Conservation (phyloP, 768 basidiomycete species). For the Collybiopsis luxurians region DNA sequence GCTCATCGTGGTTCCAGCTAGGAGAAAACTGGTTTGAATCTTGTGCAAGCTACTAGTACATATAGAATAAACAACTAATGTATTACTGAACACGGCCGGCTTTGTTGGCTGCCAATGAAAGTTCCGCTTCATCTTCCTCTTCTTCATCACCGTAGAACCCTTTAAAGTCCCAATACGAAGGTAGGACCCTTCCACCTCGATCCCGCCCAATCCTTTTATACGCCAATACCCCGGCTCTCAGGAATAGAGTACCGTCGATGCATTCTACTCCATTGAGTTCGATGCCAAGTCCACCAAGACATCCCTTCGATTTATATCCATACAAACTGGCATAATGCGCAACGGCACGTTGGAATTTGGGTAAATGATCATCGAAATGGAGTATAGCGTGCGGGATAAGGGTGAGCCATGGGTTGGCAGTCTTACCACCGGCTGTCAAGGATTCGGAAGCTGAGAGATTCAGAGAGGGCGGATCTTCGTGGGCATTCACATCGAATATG, state of each 20-base stretch:
- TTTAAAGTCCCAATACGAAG: no score
- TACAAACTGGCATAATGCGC: constrained; percentile 44
- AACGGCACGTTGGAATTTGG: constrained; percentile 49
- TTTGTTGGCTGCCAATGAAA: constrained; percentile 34
- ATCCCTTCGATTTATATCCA: constrained; percentile 31
- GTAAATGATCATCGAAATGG: constrained; percentile 58
- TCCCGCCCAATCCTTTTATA: constrained; percentile 2
- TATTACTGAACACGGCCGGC: constrained; percentile 35
- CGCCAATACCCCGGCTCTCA: constrained; percentile 53
- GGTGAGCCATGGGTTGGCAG: constrained; percentile 58
- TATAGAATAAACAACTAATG: no score
- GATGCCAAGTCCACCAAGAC: constrained; percentile 24
- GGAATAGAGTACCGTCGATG: constrained; percentile 62
- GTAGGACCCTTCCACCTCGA: no score
- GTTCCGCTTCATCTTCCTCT: no score
- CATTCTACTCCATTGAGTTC: constrained; percentile 48
- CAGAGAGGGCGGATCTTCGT: constrained; percentile 19
- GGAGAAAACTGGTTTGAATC: no score
- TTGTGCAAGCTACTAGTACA: no score
- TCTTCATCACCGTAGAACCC: no score
- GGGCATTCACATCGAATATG: background rate
- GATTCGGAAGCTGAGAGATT: constrained; percentile 24
- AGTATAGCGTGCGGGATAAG: constrained; percentile 50
- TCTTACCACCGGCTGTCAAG: constrained; percentile 21
- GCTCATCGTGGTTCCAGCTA: background rate